Evolutionary conservation across 2,329 filamentous ascomycete genomes (phyloP).

Genomic region (Celoporthe dispersa): DNA sequence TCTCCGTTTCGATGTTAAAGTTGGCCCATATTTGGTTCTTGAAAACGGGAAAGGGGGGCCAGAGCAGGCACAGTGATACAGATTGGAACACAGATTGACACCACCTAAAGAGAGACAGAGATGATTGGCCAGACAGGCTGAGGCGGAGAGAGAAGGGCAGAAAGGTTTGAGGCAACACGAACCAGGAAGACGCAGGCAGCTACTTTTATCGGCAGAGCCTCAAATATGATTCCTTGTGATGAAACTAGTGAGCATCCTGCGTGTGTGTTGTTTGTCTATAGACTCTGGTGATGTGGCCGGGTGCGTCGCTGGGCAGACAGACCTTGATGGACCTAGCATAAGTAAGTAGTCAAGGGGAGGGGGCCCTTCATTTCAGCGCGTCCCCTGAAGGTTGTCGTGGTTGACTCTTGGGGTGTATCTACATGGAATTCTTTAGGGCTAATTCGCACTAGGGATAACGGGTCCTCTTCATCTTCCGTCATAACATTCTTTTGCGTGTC

Average conservation of each 20-base stretch:
- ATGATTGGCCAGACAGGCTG: neutral
- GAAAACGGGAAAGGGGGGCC: neutral
- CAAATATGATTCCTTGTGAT: neutral
- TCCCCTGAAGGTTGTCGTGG: too few relatives aligned
- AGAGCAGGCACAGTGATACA: neutral
- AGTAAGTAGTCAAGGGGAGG: too few relatives aligned
- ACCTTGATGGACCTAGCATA: too few relatives aligned
- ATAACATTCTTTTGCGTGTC: too few relatives aligned
- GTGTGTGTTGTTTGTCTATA: neutral
- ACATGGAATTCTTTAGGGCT: too few relatives aligned
- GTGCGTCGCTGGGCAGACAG: too few relatives aligned
- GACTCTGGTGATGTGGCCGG: too few relatives aligned
- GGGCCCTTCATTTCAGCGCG: too few relatives aligned
- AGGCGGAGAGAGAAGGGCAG: too few relatives aligned
- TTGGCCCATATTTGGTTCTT: neutral
- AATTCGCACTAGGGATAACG: too few relatives aligned
- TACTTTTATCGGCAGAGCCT: neutral
- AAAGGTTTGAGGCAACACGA: neutral
- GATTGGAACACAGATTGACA: conserved; percentile 22
- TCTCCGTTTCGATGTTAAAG: neutral
- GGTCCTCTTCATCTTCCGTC: too few relatives aligned
- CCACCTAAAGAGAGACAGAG: neutral
- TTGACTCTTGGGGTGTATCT: too few relatives aligned
- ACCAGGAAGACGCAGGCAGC: neutral
- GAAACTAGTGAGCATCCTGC: neutral